These are phyloP conservation scores for Botrytis sinoallii DNA, from an alignment of 2,329 filamentous ascomycete genomes.

Conservation along the genomic window DNA sequence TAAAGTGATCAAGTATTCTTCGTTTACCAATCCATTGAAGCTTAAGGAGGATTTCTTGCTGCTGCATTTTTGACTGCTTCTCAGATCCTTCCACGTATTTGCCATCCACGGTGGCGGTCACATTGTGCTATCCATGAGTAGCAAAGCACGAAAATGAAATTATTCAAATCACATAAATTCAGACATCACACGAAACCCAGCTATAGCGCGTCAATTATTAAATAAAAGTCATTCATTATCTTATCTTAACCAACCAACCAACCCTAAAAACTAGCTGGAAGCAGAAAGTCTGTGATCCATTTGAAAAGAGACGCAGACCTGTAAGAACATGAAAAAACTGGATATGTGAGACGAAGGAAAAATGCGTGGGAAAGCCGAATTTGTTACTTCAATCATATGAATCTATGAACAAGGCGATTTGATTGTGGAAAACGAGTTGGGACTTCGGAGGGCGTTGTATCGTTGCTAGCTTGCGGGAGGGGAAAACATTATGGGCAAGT, in stretches of 20 bases:
- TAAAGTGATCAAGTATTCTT: not conserved
- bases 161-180: not conserved
- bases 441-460: not conserved
- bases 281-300: conserved; percentile 4
- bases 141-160: not conserved
- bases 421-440: not conserved
- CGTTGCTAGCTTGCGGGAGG: conserved; percentile 3
- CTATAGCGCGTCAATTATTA: conserved; percentile 1
- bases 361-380: not conserved
- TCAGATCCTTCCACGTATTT: not conserved
- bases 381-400: not conserved
- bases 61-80: not conserved
- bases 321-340: not conserved
- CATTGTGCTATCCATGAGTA: not conserved
- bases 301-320: conserved; percentile 8
- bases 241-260: conserved; percentile 16
- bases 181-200: not conserved
- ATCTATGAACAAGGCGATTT: conserved; percentile 1
- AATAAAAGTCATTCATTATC: conserved; percentile 15
- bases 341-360: conserved; percentile 4
- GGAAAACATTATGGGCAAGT: conserved; percentile 1
- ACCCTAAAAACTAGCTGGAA: conserved; percentile 9
- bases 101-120: not conserved
- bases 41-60: not conserved
- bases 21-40: not conserved